Evolutionary conservation across 2,329 filamentous ascomycete genomes (phyloP).

Genomic region (Fusarium sp.): DNA sequence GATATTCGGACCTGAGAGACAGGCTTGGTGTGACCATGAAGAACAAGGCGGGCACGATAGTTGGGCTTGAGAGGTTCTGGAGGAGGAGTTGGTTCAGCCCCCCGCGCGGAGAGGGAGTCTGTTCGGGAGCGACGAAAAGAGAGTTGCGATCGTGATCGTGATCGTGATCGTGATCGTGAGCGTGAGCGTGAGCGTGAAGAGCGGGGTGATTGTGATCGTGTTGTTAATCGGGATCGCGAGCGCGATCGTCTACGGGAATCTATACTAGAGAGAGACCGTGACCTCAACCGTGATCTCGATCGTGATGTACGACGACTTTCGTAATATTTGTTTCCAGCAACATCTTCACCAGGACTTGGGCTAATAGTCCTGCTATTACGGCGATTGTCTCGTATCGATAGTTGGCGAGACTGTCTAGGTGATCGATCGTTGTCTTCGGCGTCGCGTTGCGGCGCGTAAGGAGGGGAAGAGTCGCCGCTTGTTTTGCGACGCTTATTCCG

Average conservation of each 20-base stretch:
- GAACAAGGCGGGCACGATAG: constrained; percentile 75
- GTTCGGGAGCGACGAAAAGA: constrained; percentile 47
- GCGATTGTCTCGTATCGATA: constrained; percentile 32
- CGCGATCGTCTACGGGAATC: constrained; percentile 48
- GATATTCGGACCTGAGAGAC: constrained; percentile 91
- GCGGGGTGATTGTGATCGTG: constrained; percentile 45
- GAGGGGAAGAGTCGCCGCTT: constrained; percentile 41
- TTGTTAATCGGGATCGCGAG: constrained; percentile 46
- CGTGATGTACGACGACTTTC: constrained; percentile 46
- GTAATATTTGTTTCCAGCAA: constrained; percentile 39
- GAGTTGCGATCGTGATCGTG: constrained; percentile 42
- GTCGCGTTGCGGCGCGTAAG: constrained; percentile 40
- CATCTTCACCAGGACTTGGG: constrained; percentile 38
- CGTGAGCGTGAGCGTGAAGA: constrained; percentile 34
- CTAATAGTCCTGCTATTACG: constrained; percentile 39
- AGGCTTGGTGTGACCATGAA: constrained; percentile 81
- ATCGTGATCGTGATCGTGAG: constrained; percentile 34
- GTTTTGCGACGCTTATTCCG: constrained; percentile 49
- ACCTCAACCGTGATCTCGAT: constrained; percentile 47
- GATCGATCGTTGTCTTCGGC: constrained; percentile 20
- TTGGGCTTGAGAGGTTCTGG: constrained; percentile 67
- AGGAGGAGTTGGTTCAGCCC: constrained; percentile 49
- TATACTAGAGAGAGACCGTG: constrained; percentile 50
- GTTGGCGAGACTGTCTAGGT: constrained; percentile 13
- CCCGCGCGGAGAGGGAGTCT: constrained; percentile 41